A percentile compares a stretch with the other conserved stretches of the same genome.
These are phyloP conservation scores for Vigna radiata DNA, from an alignment of 306 rosid species.

Conservation along the genomic window DNA sequence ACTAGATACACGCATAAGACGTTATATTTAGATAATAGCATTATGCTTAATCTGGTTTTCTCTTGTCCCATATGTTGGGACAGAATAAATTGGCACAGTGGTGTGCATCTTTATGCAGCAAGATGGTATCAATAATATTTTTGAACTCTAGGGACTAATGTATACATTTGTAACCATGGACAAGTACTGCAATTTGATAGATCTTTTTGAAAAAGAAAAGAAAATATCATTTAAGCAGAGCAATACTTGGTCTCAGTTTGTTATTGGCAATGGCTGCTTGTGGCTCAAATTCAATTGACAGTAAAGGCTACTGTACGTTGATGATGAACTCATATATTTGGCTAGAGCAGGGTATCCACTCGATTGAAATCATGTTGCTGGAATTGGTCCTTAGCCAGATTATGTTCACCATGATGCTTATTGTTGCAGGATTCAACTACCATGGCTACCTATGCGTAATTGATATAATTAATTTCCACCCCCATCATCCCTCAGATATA, in stretches of 20 bases:
- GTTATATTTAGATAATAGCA: not conserved
- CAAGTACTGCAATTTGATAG: not conserved
- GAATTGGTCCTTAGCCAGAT: constrained; percentile 16
- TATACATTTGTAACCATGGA: not conserved
- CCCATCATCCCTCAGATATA: constrained; percentile 2
- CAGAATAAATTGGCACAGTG: not conserved
- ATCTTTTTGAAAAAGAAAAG: not conserved
- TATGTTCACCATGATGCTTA: constrained; percentile 1
- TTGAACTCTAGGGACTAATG: not conserved
- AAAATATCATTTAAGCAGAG: not conserved
- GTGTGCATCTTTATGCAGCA: not conserved
- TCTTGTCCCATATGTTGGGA: not conserved
- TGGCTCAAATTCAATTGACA: not conserved
- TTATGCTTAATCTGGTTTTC: not conserved
- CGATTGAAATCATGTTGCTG: not conserved
- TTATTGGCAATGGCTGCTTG: not conserved
- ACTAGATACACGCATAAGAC: not conserved
- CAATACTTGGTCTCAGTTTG: not conserved
- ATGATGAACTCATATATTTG: no score
- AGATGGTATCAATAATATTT: not conserved
- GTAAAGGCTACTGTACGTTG: constrained; percentile 1
- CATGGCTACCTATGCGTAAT: constrained; percentile 10
- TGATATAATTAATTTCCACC: constrained; percentile 8
- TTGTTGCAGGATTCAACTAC: constrained; percentile 17
- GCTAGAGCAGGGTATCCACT: not conserved